phyloP scores from a whole-genome alignment of 179 eudicot species.

The Sideroxylon spinosum region DNA sequence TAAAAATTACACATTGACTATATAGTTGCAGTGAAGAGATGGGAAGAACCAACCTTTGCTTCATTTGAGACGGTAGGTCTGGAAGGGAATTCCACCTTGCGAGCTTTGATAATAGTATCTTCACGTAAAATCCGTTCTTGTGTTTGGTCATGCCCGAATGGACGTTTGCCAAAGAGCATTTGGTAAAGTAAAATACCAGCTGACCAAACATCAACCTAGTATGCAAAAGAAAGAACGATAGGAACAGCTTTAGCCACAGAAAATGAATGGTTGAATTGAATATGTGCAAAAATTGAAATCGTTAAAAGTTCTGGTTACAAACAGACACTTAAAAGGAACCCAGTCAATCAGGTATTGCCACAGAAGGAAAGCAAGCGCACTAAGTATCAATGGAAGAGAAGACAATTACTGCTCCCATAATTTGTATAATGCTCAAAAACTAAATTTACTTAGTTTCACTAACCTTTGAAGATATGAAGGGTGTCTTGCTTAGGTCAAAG shows the following conservation, averaged over 20 bases:
- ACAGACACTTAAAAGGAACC: not conserved
- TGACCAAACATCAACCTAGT: slow-evolving; percentile 87
- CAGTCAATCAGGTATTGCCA: not conserved
- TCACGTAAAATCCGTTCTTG: slow-evolving; percentile 96
- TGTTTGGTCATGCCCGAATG: slow-evolving; percentile 95
- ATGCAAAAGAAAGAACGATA: slow-evolving; percentile 2
- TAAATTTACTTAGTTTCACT: slow-evolving; percentile 12
- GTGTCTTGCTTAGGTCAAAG: slow-evolving; percentile 95
- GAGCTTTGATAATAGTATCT: slow-evolving; percentile 94
- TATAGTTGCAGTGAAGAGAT: not conserved
- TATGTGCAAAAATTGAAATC: not conserved
- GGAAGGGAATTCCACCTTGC: slow-evolving; percentile 93
- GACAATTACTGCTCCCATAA: not conserved
- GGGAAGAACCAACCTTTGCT: slow-evolving; percentile 51
- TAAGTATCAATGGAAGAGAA: not conserved
- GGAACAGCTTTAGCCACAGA: not conserved
- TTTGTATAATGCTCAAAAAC: not conserved
- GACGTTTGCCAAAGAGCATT: slow-evolving; percentile 95
- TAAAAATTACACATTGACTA: too few relatives aligned
- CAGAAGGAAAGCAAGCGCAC: not conserved
- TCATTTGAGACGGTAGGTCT: slow-evolving; percentile 84
- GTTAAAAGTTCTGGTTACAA: not conserved
- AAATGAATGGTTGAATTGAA: not conserved
- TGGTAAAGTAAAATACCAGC: slow-evolving; percentile 92
- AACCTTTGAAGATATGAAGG: slow-evolving; percentile 95